Evolutionary conservation across 1,284 basidiomycete genomes (phyloP).

Genomic region (Boletus sp.): DNA sequence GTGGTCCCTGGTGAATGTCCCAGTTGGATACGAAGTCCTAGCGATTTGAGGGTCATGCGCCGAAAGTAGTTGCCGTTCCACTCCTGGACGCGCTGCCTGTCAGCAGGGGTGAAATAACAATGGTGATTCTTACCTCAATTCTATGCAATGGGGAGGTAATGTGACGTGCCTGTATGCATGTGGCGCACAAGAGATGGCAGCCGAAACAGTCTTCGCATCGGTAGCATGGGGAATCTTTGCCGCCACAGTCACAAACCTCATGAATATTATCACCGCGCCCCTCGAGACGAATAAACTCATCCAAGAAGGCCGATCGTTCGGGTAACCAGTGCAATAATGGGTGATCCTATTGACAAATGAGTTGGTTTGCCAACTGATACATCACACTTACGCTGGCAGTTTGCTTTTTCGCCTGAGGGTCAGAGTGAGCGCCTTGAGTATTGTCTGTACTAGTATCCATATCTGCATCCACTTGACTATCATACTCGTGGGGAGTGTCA

Average conservation of each 20-base stretch:
- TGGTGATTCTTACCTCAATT: background rate
- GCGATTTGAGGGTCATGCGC: background rate
- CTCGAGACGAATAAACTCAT: background rate
- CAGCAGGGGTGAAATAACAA: too few relatives aligned
- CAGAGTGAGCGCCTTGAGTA: too few relatives aligned
- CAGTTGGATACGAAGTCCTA: background rate
- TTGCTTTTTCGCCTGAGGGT: too few relatives aligned
- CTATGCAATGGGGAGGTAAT: background rate
- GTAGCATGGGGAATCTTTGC: background rate
- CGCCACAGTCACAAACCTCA: background rate
- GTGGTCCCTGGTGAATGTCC: background rate
- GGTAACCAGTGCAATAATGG: too few relatives aligned
- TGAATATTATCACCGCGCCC: background rate
- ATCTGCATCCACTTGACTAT: too few relatives aligned
- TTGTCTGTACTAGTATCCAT: too few relatives aligned
- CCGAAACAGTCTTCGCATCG: background rate
- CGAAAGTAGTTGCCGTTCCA: background rate
- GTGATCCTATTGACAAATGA: too few relatives aligned
- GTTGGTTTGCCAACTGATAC: too few relatives aligned
- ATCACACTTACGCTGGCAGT: too few relatives aligned
- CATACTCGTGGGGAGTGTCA: too few relatives aligned
- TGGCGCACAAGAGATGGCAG: background rate
- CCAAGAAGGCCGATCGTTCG: background rate
- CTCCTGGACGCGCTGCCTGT: background rate
- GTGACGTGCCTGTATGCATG: background rate